These are phyloP conservation scores for Cronartium ribicola DNA, from an alignment of 1,284 basidiomycete species.

Conservation along the genomic window DNA sequence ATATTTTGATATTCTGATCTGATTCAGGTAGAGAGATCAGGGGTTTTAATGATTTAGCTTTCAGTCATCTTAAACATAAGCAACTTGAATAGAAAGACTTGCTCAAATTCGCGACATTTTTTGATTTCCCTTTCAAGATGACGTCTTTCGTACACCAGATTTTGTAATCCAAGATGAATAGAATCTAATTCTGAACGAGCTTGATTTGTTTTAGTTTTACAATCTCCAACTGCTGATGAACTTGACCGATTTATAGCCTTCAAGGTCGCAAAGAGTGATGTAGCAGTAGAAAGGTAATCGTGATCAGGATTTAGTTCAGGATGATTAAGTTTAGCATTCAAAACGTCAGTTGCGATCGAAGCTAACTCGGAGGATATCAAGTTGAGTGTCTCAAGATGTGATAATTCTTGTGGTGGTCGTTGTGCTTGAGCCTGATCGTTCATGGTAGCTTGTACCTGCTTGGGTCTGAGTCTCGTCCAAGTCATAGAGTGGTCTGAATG, in stretches of 20 bases:
- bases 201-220: constrained; percentile 22
- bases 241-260: constrained; percentile 27
- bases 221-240: constrained; percentile 16
- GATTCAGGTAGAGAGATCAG: not conserved
- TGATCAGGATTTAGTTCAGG: constrained; percentile 12
- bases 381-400: not conserved
- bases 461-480: too few species aligned
- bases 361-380: not conserved
- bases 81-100: not conserved
- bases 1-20: constrained; percentile 40
- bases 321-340: not conserved
- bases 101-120: constrained; percentile 39
- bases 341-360: not conserved
- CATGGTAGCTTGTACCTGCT: too few species aligned
- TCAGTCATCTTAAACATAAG: not conserved
- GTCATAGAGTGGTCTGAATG: too few species aligned
- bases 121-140: constrained; percentile 40
- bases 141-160: constrained; percentile 33
- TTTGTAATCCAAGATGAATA: constrained; percentile 37
- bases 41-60: not conserved
- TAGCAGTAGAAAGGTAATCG: not conserved
- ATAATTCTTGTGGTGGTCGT: not conserved
- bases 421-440: not conserved
- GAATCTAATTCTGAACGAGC: constrained; percentile 22
- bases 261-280: constrained; percentile 30